Base-by-base conservation (phyloP, 192 early-diverging fungal genomes). In the Backusella westeae region DNA sequence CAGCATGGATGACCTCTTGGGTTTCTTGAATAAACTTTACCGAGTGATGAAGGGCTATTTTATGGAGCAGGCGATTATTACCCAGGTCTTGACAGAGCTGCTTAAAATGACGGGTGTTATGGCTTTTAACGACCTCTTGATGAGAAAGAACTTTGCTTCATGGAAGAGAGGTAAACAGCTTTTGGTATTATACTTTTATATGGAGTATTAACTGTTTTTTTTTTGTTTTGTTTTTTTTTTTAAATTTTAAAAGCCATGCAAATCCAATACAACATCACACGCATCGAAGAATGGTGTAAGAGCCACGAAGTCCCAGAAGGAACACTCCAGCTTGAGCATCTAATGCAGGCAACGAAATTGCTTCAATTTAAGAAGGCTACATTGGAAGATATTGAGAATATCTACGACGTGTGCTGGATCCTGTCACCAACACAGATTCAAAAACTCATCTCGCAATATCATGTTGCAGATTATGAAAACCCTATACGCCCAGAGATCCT, bases 261-360 rank as follows among this genome's bases (percentile, higher is more conserved):
- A 89, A 96, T 99, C 78, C 97, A 98, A 86, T 99, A 97, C 86
- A 99, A 99, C 75, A 91, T 99, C 49, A 93, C 93, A 5, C 88
- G 95, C n/a, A 89, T 99, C 70, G 96, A 98, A 83, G 98, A 99
- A 79, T 99, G 98, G 98, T 98, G 97, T 89, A 96, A 96, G 81
- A 89, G 92, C 19, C 95, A 99, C 79, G 91, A 91, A 49, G 92
- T 98, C 32, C 86, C 93, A 17, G 98, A 99, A 81, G 91, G 91
- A 41, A 91, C 88, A 6, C 86, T 97, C 69, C 95, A 99, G 77
- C 84, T 97, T 8, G 96, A 99, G 79, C 95, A 96, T 76, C 82
- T 99, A 66, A 89, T 96, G 81, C 97, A 99, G 84, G 96, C 97
- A 17, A 96, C 96, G 72, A 99, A 99, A 89, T 84, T 99, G 34